Evolutionary conservation across 306 rosid species (phyloP).

Genomic region (Alnus glutinosa): DNA sequence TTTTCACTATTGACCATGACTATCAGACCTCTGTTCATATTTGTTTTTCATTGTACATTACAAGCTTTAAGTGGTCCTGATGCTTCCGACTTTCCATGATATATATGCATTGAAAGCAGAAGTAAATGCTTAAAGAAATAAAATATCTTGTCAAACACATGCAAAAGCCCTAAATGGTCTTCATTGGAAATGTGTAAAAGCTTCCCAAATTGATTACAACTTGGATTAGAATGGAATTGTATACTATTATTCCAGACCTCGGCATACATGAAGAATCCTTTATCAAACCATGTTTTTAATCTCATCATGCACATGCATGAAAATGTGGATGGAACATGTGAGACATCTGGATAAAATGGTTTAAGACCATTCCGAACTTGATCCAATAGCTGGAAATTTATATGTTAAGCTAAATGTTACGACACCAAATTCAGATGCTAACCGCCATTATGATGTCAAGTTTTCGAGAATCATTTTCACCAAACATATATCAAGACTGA

Average conservation of each 20-base stretch:
- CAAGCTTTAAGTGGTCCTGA: no score
- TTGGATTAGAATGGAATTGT: no score
- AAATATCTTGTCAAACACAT: no score
- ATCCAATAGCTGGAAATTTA: not conserved
- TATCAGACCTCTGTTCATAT: not conserved
- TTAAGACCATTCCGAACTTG: not conserved
- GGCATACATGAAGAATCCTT: no score
- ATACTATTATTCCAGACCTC: no score
- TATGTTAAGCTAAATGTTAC: not conserved
- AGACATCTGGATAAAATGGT: not conserved
- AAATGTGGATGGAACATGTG: not conserved
- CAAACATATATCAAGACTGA: not conserved
- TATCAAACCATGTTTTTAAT: not conserved
- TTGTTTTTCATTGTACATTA: not conserved
- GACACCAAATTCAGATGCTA: not conserved
- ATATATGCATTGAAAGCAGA: no score
- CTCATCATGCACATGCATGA: constrained; percentile 1
- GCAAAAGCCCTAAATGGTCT: no score
- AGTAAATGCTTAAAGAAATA: no score
- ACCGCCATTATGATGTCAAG: not conserved
- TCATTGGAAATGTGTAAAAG: no score
- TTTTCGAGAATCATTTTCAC: not conserved
- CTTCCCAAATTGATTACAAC: no score
- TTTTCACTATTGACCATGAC: not conserved
- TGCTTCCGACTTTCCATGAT: no score